These are phyloP conservation scores for Fraxinus angustifolia DNA, from an alignment of 305 asterid genomes.

Conservation along the genomic window DNA sequence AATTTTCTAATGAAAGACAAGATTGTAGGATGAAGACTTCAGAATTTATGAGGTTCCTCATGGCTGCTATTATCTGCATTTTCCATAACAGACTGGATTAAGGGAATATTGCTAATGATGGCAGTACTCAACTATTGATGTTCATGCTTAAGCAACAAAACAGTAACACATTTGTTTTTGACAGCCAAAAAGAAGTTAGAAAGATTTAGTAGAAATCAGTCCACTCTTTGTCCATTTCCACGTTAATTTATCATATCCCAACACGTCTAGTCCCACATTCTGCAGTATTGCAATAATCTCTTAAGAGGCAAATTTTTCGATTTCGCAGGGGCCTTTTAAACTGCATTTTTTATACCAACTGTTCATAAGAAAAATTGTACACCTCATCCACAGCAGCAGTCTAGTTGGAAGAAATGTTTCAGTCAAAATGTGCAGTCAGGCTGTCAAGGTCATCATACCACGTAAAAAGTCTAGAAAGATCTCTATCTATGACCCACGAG, in stretches of 20 bases:
- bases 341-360: background rate
- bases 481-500: background rate
- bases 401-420: background rate
- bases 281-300: background rate
- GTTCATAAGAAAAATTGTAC: background rate
- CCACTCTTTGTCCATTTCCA: background rate
- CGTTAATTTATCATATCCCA: background rate
- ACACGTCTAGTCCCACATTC: background rate
- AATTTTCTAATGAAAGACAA: background rate
- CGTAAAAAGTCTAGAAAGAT: background rate
- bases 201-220: background rate
- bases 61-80: background rate
- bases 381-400: background rate
- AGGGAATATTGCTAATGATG: background rate
- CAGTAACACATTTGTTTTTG: background rate
- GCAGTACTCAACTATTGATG: background rate
- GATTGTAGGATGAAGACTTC: background rate
- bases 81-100: background rate
- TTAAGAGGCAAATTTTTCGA: background rate
- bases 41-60: background rate
- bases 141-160: background rate
- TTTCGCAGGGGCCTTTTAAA: background rate
- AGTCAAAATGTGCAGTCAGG: background rate
- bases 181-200: background rate
- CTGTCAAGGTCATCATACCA: background rate